These are phyloP conservation scores for Scenedesmus sp. DNA, from an alignment of 163 green algal species.

Conservation along the genomic window DNA sequence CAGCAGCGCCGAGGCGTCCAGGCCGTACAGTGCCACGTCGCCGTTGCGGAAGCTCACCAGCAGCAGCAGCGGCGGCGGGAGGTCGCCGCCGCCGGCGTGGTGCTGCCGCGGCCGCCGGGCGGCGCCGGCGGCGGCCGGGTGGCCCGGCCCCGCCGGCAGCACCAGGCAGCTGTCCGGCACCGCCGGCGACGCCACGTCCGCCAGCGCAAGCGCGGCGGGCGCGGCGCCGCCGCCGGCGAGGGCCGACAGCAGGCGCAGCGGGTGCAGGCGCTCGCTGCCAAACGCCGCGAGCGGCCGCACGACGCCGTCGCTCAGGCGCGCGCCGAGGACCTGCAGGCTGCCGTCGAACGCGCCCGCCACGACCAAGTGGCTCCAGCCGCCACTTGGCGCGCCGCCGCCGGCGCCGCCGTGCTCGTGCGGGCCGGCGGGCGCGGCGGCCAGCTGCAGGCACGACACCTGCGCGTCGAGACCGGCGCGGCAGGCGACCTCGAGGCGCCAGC, in stretches of 20 bases:
- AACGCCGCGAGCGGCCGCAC: constrained; percentile 8
- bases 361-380: constrained; percentile 1
- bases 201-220: no score
- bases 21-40: constrained; percentile 13
- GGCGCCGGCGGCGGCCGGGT: background rate
- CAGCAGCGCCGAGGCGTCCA: background rate
- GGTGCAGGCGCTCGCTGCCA: constrained; percentile 6
- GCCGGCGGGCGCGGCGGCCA: background rate
- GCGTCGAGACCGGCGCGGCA: background rate
- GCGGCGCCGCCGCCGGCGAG: constrained; percentile 15
- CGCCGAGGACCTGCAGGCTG: constrained; percentile 19
- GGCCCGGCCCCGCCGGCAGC: background rate
- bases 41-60: constrained; percentile 37
- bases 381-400: no score
- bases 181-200: background rate
- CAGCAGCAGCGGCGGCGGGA: background rate
- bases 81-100: background rate
- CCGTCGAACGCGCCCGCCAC: constrained; percentile 19
- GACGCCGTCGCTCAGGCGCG: background rate
- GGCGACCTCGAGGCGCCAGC: background rate
- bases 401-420: no score
- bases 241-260: background rate
- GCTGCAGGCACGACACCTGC: constrained; percentile 30
- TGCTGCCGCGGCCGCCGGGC: background rate
- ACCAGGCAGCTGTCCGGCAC: constrained; percentile 30